Conservation (phyloP, 2,329 filamentous ascomycete genomes). For the Pezicula rhizophila region DNA sequence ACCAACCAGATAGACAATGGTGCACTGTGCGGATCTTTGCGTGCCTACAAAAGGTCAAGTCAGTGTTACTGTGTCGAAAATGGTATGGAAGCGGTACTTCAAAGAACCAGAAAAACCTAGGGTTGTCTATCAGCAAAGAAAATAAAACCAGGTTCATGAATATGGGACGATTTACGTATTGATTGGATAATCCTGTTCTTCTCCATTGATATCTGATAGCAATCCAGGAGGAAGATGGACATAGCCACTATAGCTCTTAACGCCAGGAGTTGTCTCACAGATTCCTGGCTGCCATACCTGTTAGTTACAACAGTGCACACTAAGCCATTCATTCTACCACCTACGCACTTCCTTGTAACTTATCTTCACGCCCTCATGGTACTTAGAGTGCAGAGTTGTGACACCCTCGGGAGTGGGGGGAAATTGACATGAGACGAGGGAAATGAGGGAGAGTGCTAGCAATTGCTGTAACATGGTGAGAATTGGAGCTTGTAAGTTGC, state of each 20-base stretch:
- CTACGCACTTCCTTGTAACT: conserved; percentile 9
- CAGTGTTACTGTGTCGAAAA: no score
- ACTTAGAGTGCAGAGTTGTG: conserved; percentile 8
- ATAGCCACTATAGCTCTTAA: conserved; percentile 14
- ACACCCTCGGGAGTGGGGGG: conserved; percentile 7
- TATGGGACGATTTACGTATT: conserved; percentile 5
- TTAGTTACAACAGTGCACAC: background rate
- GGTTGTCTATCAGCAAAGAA: background rate
- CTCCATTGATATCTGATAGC: conserved; percentile 4
- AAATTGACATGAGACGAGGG: background rate
- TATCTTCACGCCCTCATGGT: conserved; percentile 10
- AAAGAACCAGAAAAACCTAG: conserved; percentile 36
- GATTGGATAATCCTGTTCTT: conserved; percentile 6
- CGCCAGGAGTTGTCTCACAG: conserved; percentile 15
- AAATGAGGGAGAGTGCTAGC: background rate
- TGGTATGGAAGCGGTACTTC: conserved; percentile 12
- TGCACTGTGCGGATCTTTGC: conserved; percentile 37
- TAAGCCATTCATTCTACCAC: background rate
- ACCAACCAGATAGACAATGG: conserved; percentile 51
- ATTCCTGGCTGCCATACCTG: conserved; percentile 23
- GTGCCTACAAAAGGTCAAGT: conserved; percentile 11
- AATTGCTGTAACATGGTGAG: no score
- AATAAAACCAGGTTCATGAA: no score
- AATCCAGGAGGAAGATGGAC: conserved; percentile 9
- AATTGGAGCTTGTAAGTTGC: no score